A percentile compares a stretch with the other conserved stretches of the same genome.
phyloP scores from a whole-genome alignment of 306 rosid species.

The Dalbergia oliveri region DNA sequence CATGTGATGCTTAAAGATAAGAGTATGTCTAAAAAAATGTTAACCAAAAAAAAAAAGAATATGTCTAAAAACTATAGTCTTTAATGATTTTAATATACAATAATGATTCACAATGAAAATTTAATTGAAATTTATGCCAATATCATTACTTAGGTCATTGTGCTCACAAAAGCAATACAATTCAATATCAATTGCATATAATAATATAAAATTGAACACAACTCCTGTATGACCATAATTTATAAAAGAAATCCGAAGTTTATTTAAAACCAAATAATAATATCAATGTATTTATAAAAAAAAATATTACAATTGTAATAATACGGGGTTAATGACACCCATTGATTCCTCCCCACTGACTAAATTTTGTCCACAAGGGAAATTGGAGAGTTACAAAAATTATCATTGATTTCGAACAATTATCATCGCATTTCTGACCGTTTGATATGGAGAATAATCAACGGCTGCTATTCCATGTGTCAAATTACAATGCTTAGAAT shows the following conservation, averaged over 20 bases:
- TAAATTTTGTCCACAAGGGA: constrained; percentile 56
- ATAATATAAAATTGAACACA: constrained; percentile 1
- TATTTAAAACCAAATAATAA: background rate
- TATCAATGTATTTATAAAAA: background rate
- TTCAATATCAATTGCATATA: constrained; percentile 6
- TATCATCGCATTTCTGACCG: constrained; percentile 35
- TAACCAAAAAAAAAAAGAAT: background rate
- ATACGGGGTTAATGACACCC: constrained; percentile 51
- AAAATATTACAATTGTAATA: constrained; percentile 31
- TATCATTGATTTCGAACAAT: constrained; percentile 31
- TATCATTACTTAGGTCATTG: constrained; percentile 36
- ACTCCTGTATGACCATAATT: background rate
- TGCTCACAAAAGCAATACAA: constrained; percentile 6
- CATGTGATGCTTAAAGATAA: too few relatives aligned
- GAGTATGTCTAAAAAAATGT: too few relatives aligned
- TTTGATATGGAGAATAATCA: constrained; percentile 50
- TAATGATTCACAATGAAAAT: constrained; percentile 37
- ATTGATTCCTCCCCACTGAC: constrained; percentile 64
- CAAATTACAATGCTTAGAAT: constrained; percentile 57
- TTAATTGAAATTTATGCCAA: constrained; percentile 45
- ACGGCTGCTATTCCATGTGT: constrained; percentile 55
- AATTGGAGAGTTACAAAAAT: constrained; percentile 72
- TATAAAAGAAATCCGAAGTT: background rate
- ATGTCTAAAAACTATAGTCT: background rate
- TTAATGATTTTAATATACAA: constrained; percentile 46